Percentiles rank a stretch among this genome's conserved stretches.
phyloP scores from a whole-genome alignment of 2,329 filamentous ascomycete species.

The Lomentospora prolificans region DNA sequence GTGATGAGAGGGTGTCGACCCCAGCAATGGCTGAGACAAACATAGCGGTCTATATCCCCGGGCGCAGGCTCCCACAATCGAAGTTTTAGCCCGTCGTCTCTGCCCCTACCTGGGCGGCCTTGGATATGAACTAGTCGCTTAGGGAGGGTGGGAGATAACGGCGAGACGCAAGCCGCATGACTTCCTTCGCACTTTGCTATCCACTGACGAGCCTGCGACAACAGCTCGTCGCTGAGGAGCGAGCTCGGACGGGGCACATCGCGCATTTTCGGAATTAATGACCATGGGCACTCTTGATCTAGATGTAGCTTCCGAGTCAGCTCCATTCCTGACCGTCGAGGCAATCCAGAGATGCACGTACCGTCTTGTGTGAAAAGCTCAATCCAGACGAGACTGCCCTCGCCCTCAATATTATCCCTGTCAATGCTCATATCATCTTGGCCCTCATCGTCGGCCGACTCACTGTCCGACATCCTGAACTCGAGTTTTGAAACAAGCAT shows the following conservation, averaged over 20 bases:
- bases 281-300: background rate
- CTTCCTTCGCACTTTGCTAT: background rate
- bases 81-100: background rate
- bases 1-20: constrained; percentile 25
- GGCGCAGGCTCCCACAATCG: background rate
- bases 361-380: background rate
- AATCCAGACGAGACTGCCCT: background rate
- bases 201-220: background rate
- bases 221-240: background rate
- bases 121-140: background rate
- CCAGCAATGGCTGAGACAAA: constrained; percentile 17
- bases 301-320: background rate
- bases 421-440: background rate
- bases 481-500: too few relatives aligned
- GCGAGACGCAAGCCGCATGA: background rate
- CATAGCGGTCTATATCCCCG: constrained; percentile 6
- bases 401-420: background rate
- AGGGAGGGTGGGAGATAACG: background rate
- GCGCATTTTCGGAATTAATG: background rate
- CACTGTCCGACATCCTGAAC: too few relatives aligned
- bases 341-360: background rate
- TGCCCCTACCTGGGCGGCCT: background rate
- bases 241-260: background rate
- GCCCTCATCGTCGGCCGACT: background rate
- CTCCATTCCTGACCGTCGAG: background rate